Evolutionary conservation across 2,329 filamentous ascomycete species (phyloP).

Genomic region (Xylariomycetidae sp.): DNA sequence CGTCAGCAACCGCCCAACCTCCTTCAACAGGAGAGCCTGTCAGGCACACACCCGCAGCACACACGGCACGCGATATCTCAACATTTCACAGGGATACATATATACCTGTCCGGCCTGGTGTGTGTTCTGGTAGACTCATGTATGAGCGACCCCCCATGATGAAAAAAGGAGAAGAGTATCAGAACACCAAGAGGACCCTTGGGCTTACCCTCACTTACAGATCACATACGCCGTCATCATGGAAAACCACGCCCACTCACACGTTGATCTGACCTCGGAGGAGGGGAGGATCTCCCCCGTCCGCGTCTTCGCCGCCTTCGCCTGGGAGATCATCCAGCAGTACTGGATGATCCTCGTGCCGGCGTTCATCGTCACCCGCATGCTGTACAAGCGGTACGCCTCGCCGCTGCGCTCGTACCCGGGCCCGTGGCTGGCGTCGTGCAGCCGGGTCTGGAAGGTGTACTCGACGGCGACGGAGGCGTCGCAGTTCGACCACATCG

Average conservation of each 20-base stretch:
- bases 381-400: constrained; percentile 29
- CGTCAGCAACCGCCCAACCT: constrained; percentile 10
- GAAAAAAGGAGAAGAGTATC: too few species aligned
- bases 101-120: constrained; percentile 1
- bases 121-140: too few species aligned
- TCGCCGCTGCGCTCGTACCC: constrained; percentile 23
- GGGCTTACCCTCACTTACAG: too few species aligned
- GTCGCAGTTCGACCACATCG: constrained; percentile 37
- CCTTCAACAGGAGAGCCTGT: constrained; percentile 27
- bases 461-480: constrained; percentile 30
- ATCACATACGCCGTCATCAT: constrained; percentile 5
- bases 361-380: constrained; percentile 21
- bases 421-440: constrained; percentile 24
- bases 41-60: too few species aligned
- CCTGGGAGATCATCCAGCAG: constrained; percentile 24
- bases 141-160: too few species aligned
- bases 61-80: constrained; percentile 7
- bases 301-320: constrained; percentile 23
- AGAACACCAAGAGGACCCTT: too few species aligned
- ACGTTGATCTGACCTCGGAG: constrained; percentile 15
- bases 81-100: constrained; percentile 4
- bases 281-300: constrained; percentile 22
- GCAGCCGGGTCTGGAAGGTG: constrained; percentile 36
- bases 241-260: constrained; percentile 8
- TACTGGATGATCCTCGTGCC: constrained; percentile 27